phyloP scores from a whole-genome alignment of 1,284 basidiomycete genomes.

The Agroathelia rolfsii region DNA sequence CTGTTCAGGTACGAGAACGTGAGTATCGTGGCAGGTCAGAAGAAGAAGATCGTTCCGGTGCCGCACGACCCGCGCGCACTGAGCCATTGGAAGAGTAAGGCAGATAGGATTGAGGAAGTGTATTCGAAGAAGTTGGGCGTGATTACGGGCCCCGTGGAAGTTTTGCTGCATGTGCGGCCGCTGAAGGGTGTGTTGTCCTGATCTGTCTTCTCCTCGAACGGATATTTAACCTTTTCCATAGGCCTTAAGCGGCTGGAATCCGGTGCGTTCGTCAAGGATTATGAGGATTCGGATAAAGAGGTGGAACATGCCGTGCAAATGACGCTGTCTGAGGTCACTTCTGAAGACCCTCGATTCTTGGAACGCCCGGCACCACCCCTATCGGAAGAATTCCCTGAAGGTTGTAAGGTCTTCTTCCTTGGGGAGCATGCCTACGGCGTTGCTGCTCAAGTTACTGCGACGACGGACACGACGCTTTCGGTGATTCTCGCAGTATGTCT shows the following conservation, averaged over 20 bases:
- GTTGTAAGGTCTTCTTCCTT: constrained; percentile 91
- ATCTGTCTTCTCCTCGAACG: constrained; percentile 3
- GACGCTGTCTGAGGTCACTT: constrained; percentile 65
- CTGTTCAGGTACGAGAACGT: constrained; percentile 82
- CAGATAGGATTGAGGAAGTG: constrained; percentile 71
- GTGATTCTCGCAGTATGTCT: constrained; percentile 71
- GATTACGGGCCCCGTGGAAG: constrained; percentile 72
- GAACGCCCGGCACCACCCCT: constrained; percentile 77
- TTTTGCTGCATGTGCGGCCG: constrained; percentile 77
- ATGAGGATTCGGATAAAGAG: constrained; percentile 76
- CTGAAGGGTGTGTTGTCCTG: constrained; percentile 59
- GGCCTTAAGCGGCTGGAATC: constrained; percentile 83
- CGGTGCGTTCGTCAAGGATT: constrained; percentile 92
- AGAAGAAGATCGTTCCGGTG: constrained; percentile 53
- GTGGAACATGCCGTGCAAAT: constrained; percentile 82
- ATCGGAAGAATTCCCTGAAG: constrained; percentile 82
- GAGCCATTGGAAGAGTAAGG: constrained; percentile 66
- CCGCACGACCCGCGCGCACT: constrained; percentile 64
- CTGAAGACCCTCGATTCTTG: constrained; percentile 84
- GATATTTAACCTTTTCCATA: constrained; percentile 17
- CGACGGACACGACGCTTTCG: constrained; percentile 58
- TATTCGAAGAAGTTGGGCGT: constrained; percentile 91
- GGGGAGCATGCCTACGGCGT: constrained; percentile 92
- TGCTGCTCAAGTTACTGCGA: constrained; percentile 78
- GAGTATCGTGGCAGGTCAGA: constrained; percentile 39